These are phyloP conservation scores for Mrakia blollopis DNA, from an alignment of 768 basidiomycete genomes.

Conservation along the genomic window DNA sequence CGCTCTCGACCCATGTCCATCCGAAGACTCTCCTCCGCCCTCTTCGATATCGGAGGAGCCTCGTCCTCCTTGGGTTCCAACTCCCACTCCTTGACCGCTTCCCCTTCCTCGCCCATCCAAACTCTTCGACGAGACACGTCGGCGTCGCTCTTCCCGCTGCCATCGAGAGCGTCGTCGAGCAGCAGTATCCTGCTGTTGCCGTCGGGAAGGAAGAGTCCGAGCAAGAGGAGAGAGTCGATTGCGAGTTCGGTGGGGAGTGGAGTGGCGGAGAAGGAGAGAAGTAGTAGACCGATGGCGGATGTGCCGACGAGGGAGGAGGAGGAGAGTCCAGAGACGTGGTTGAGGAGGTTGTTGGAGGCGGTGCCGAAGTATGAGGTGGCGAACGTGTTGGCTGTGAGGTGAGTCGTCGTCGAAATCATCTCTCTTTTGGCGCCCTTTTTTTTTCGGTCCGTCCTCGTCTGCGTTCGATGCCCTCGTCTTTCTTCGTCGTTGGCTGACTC, in stretches of 20 bases:
- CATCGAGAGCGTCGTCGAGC: background rate
- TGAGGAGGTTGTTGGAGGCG: constrained; percentile 58
- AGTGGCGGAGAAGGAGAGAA: constrained; percentile 5
- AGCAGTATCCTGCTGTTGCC: constrained; percentile 2
- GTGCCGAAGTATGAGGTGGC: constrained; percentile 76
- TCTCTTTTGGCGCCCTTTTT: no score
- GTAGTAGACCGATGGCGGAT: constrained; percentile 20
- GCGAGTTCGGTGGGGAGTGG: constrained; percentile 5
- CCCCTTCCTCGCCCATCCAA: background rate
- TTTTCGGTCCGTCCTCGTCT: constrained; percentile 20
- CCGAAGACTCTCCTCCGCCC: constrained; percentile 6
- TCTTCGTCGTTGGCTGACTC: background rate
- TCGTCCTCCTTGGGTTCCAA: background rate
- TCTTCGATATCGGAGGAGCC: background rate
- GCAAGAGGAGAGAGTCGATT: constrained; percentile 21
- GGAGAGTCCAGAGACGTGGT: constrained; percentile 67
- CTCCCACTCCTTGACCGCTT: background rate
- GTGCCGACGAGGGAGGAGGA: constrained; percentile 41
- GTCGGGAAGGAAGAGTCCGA: background rate
- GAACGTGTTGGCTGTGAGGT: constrained; percentile 76
- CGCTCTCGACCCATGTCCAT: constrained; percentile 19
- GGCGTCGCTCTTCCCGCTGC: constrained; percentile 1
- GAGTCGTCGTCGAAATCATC: constrained; percentile 34
- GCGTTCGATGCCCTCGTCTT: background rate
- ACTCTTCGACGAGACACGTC: background rate